phyloP scores from a whole-genome alignment of 768 basidiomycete species.

The Tylopilus sp. region DNA sequence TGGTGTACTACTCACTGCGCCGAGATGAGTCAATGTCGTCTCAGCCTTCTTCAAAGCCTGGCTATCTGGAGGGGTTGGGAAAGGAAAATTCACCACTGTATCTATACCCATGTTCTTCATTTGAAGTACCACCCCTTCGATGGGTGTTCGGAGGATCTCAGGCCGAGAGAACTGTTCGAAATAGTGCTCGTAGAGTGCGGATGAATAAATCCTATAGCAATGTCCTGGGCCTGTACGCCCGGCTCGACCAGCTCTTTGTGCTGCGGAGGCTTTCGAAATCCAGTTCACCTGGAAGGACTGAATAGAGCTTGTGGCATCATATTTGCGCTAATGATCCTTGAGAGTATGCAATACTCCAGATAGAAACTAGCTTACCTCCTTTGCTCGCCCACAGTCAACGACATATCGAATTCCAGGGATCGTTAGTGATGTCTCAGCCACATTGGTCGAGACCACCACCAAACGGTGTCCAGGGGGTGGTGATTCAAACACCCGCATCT shows the following conservation, averaged over 20 bases:
- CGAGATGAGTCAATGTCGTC: slow-evolving; percentile 72
- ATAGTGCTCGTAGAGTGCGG: slow-evolving; percentile 89
- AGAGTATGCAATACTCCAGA: background rate
- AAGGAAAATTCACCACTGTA: slow-evolving; percentile 94
- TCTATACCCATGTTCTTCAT: slow-evolving; percentile 99
- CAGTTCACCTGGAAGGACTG: slow-evolving; percentile 91
- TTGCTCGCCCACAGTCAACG: slow-evolving; percentile 93
- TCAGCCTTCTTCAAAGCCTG: slow-evolving; percentile 76
- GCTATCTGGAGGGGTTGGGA: slow-evolving; percentile 93
- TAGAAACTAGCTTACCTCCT: slow-evolving; percentile 58
- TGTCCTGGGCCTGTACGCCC: slow-evolving; percentile 98
- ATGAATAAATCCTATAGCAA: slow-evolving; percentile 96
- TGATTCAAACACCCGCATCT: slow-evolving; percentile 87
- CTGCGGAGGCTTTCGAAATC: slow-evolving; percentile 93
- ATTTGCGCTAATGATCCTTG: slow-evolving; percentile 57
- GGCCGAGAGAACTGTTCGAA: slow-evolving; percentile 85
- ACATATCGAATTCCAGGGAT: slow-evolving; percentile 98
- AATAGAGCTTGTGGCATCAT: slow-evolving; percentile 76
- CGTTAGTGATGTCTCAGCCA: slow-evolving; percentile 95
- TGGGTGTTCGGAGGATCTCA: slow-evolving; percentile 93
- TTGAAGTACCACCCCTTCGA: slow-evolving; percentile 94
- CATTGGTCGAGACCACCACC: slow-evolving; percentile 93
- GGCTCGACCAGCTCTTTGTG: slow-evolving; percentile 93
- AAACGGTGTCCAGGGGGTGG: slow-evolving; percentile 81
- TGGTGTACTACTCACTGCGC: slow-evolving; percentile 58